Evolutionary conservation across 1,284 basidiomycete species (phyloP).

Genomic region (Phenoliferia sp.): DNA sequence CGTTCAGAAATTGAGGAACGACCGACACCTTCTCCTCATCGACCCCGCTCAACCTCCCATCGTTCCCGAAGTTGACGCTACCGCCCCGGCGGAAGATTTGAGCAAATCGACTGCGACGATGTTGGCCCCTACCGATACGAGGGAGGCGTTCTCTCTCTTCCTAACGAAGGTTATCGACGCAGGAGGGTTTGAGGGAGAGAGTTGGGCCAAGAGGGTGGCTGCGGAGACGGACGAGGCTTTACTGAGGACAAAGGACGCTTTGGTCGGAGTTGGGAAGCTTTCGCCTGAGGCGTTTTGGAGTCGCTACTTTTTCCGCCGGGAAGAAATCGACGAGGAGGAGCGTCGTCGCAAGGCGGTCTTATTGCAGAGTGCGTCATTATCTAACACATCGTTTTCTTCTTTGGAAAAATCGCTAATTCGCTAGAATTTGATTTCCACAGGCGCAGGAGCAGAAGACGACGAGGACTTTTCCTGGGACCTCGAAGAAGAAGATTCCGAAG

Average conservation of each 20-base stretch:
- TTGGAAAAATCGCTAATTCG: not conserved
- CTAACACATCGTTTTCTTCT: not conserved
- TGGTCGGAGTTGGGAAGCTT: constrained; percentile 55
- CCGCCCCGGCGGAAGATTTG: not conserved
- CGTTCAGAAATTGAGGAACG: constrained; percentile 64
- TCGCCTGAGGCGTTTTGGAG: constrained; percentile 75
- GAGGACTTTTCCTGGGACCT: constrained; percentile 39
- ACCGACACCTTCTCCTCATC: constrained; percentile 63
- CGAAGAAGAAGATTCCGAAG: constrained; percentile 34
- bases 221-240: constrained; percentile 50
- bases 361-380: constrained; percentile 58
- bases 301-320: constrained; percentile 82
- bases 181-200: constrained; percentile 21
- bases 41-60: constrained; percentile 55
- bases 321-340: constrained; percentile 79
- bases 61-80: not conserved
- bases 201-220: constrained; percentile 40
- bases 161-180: constrained; percentile 34
- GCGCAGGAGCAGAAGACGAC: constrained; percentile 14
- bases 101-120: too few species aligned
- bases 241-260: not conserved
- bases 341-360: constrained; percentile 67
- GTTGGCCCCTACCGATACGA: constrained; percentile 41
- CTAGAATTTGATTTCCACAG: not conserved
- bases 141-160: constrained; percentile 58